Conservation (phyloP, 225 moss, liverwort and hornwort species). For the Pseudisothecium myosuroides region DNA sequence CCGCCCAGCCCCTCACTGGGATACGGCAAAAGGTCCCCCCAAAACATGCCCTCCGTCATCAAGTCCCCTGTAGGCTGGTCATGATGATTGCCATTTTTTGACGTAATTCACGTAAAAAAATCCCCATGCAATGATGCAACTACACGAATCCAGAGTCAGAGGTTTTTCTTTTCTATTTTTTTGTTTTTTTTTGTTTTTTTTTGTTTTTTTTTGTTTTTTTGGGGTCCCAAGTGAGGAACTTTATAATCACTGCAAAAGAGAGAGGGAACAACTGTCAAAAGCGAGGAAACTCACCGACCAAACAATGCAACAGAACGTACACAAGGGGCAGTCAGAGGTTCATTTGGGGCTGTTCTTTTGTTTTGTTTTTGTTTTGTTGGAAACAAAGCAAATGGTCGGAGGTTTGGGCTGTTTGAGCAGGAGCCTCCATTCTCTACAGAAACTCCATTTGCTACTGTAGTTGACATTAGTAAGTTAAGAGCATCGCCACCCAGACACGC, state of each 20-base stretch:
- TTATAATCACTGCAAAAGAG: not conserved
- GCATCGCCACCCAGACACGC: rapidly evolving
- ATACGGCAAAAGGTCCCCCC: not conserved
- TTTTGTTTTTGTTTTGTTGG: too few relatives aligned
- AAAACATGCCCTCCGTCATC: not conserved
- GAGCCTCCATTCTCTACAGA: too few relatives aligned
- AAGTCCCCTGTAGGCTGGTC: not conserved
- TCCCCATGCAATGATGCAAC: not conserved
- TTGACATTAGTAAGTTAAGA: not conserved
- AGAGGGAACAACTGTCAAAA: not conserved
- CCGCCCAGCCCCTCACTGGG: not conserved
- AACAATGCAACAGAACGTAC: not conserved
- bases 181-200: too few relatives aligned
- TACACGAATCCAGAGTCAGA: too few relatives aligned
- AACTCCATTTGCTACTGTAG: not conserved
- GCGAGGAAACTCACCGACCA: not conserved
- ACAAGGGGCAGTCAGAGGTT: too few relatives aligned
- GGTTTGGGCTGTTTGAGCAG: too few relatives aligned
- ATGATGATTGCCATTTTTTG: not conserved
- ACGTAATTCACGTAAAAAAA: not conserved
- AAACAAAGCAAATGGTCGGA: too few relatives aligned
- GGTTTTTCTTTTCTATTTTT: not conserved
- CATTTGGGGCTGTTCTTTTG: too few relatives aligned
- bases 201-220: not conserved
- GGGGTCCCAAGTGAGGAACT: not conserved